A percentile compares a stretch with the other conserved stretches of the same genome.
These are phyloP conservation scores for Eutrema japonicum DNA, from an alignment of 345 rosid genomes.

Conservation along the genomic window DNA sequence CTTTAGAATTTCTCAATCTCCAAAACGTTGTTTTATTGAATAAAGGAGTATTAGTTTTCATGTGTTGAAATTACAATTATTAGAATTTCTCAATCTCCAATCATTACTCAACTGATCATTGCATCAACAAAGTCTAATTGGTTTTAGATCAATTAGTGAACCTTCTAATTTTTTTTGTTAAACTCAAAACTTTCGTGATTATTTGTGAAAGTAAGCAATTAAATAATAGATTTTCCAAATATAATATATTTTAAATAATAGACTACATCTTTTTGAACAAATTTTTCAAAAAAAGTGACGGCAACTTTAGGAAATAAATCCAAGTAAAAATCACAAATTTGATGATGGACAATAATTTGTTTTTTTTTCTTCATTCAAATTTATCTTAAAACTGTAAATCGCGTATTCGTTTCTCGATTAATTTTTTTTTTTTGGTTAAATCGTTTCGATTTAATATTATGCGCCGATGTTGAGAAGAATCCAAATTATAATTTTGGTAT, in stretches of 20 bases:
- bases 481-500: not conserved
- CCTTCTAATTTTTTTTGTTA: not conserved
- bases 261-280: not conserved
- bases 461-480: not conserved
- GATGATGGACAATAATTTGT: not conserved
- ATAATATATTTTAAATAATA: not conserved
- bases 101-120: conserved; percentile 37
- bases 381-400: not conserved
- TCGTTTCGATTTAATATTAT: not conserved
- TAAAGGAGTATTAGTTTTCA: not conserved
- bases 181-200: no score
- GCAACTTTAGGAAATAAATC: not conserved
- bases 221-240: not conserved
- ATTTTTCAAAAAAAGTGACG: not conserved
- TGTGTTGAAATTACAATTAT: conserved; percentile 26
- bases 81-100: conserved; percentile 7
- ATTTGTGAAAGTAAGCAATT: conserved; percentile 5
- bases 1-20: conserved; percentile 6
- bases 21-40: not conserved
- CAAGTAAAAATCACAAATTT: not conserved
- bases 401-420: no score
- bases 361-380: not conserved
- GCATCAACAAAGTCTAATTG: not conserved
- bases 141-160: conserved; percentile 26
- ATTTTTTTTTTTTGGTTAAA: no score